Percentiles rank a stretch among this genome's conserved stretches.
Conservation (phyloP, 2,329 filamentous ascomycete species). For the Aureobasidium leucospermi region DNA sequence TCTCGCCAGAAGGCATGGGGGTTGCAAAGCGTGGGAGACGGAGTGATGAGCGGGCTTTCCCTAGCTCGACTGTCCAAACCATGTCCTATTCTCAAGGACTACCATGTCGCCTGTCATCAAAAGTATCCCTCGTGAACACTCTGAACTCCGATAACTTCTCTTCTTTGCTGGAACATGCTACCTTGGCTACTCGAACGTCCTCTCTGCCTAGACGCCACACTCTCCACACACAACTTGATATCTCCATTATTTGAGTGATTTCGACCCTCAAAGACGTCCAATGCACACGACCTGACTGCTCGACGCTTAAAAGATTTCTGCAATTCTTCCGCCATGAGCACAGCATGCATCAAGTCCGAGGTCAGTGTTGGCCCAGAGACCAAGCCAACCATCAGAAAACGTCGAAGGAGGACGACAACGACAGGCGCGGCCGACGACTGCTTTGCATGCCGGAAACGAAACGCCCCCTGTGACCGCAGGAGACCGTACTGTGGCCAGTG, state of each 20-base stretch:
- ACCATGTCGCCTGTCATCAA: constrained; percentile 3
- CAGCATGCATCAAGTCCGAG: background rate
- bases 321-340: background rate
- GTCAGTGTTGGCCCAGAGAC: background rate
- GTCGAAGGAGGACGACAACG: constrained; percentile 78
- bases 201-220: background rate
- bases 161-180: background rate
- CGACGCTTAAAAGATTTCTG: background rate
- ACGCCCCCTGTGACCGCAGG: constrained; percentile 79
- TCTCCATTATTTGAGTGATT: background rate
- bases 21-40: background rate
- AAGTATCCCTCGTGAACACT: background rate
- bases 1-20: background rate
- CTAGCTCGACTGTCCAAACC: constrained; percentile 5
- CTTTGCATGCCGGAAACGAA: constrained; percentile 82
- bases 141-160: background rate
- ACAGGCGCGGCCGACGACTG: constrained; percentile 91
- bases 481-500: constrained; percentile 94
- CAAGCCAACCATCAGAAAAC: constrained; percentile 43
- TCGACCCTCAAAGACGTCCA: background rate
- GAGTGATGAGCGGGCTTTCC: background rate
- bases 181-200: background rate
- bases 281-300: background rate
- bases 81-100: background rate
- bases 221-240: background rate